Evolutionary conservation across 768 basidiomycete species (phyloP), one percentile per base, ranked within the genome.

Genomic region (Dictyophora rubrovolvata): DNA sequence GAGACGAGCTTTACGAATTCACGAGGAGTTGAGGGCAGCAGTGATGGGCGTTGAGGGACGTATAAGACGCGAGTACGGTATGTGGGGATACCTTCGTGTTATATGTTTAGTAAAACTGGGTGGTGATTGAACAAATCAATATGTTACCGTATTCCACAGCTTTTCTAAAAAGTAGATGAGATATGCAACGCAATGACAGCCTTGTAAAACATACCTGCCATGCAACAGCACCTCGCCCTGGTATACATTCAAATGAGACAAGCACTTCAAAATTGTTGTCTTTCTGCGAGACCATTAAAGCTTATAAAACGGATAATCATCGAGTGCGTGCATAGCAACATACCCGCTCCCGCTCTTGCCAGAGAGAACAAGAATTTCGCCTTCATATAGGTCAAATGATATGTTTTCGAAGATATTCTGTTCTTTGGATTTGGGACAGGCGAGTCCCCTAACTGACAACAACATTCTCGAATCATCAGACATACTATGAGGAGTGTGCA

Each of bases 11-110:
- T 66, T 58, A 93, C 71, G 64, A 94, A 89, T 60, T 86, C 83
- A 21, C 77, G 75, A 0, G 93, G 93, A 2, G 87, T 86, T 4
- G 86, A 87, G 1, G 90, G 81, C 20, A 95, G 80, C n/a, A 94
- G 75, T 1, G 91, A 87, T 0, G 93, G 86, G 46, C 93, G 77
- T 70, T 95, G 93, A 0, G 93, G 92, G 22, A 94, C 84, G 68
- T 95, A 95, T 60, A 85, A 79, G 2, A 95, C 83, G 56, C 77
- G 79, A 0, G 86, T 91, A 54, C 93, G 82, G 71, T 84, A 95
- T 17, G 68, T 67, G 2, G 93, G 89, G 21, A 93, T 80, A 12
- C 87, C 90, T 87, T 42, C 50, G 8, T 53, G 4, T 14, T 50
- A 21, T 50, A 10, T 59, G 28, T 28, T 33, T 5, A 54, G 20